Percentiles rank a stretch among this genome's conserved stretches.
phyloP scores from a whole-genome alignment of 176 grass and related monocot species.

The Zea luxurians region DNA sequence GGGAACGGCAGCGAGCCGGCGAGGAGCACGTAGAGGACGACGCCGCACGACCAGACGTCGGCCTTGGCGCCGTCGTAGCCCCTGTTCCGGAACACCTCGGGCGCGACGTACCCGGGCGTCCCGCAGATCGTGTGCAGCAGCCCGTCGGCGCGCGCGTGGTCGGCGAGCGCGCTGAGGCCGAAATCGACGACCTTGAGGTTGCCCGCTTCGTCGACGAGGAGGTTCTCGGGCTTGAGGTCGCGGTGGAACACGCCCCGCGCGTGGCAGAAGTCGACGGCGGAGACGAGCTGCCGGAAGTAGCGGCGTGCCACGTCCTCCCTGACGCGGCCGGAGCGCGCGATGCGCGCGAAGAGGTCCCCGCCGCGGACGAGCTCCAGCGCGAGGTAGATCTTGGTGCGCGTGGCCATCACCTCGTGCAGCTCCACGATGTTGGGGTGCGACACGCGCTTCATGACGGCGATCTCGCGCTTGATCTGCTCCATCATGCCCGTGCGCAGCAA shows the following conservation, averaged over 20 bases:
- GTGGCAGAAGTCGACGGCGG: conserved; percentile 88
- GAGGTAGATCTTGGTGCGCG: conserved; percentile 92
- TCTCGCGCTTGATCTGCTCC: conserved; percentile 94
- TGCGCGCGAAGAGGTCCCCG: conserved; percentile 78
- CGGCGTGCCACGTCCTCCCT: conserved; percentile 72
- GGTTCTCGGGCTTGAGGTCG: conserved; percentile 97
- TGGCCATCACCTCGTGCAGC: conserved; percentile 95
- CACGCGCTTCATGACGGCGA: conserved; percentile 77
- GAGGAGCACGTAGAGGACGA: conserved; percentile 91
- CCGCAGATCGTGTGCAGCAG: conserved; percentile 96
- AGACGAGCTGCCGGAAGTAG: conserved; percentile 83
- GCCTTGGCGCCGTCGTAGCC: conserved; percentile 91
- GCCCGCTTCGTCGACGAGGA: conserved; percentile 73
- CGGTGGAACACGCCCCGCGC: conserved; percentile 85
- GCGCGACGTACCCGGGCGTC: conserved; percentile 86
- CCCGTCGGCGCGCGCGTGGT: conserved; percentile 71
- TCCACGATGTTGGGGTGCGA: conserved; percentile 89
- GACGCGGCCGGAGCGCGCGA: conserved; percentile 60
- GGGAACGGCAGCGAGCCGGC: conserved; percentile 78
- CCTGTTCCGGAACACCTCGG: conserved; percentile 75
- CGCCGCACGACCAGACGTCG: conserved; percentile 92
- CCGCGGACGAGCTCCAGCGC: conserved; percentile 93
- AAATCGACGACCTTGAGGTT: conserved; percentile 96
- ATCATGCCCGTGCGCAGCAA: conserved; percentile 66
- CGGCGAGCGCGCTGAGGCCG: conserved; percentile 75